Evolutionary conservation across 2,329 filamentous ascomycete genomes (phyloP).

Genomic region (Sclerotinia subarctica): DNA sequence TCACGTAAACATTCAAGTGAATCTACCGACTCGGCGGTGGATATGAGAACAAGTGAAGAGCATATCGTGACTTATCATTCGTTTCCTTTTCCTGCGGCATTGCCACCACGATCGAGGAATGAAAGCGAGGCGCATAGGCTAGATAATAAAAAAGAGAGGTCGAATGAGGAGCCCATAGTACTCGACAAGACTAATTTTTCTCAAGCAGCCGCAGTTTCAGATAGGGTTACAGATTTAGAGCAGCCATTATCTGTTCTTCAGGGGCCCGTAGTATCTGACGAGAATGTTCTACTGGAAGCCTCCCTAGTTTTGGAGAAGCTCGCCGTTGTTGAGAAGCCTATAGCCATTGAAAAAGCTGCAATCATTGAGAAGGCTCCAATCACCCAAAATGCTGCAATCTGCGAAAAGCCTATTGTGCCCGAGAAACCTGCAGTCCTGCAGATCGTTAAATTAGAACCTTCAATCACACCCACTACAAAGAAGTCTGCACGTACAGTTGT

Average conservation of each 20-base stretch:
- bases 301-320: neutral
- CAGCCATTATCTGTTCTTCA: neutral
- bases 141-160: neutral
- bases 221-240: neutral
- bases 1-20: neutral
- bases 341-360: too few species aligned
- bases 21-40: neutral
- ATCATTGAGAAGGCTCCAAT: neutral
- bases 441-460: neutral
- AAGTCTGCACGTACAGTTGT: conserved; percentile 24
- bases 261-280: rapidly evolving
- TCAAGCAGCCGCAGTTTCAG: too few species aligned
- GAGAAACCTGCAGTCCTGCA: neutral
- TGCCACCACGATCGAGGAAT: neutral
- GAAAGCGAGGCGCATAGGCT: neutral
- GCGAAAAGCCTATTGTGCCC: neutral
- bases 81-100: neutral
- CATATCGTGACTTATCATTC: neutral
- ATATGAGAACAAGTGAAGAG: conserved; percentile 1
- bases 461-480: neutral
- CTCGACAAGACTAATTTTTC: neutral
- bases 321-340: neutral
- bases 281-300: rapidly evolving
- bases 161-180: too few species aligned
- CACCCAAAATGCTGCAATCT: too few species aligned